phyloP scores from a whole-genome alignment of 306 rosid genomes.

The Ceratonia siliqua region DNA sequence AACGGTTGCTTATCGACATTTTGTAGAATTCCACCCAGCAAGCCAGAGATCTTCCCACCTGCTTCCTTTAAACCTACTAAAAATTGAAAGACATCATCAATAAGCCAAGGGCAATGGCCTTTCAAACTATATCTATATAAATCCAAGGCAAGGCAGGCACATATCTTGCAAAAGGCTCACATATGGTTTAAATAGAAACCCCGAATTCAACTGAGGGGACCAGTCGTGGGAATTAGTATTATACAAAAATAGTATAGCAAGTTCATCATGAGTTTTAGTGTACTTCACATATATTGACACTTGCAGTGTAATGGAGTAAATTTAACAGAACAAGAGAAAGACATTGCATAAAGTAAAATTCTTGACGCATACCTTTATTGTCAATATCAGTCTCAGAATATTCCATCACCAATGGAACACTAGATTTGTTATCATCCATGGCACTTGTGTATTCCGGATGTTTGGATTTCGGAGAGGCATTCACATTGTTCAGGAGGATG shows the following conservation, averaged over 20 bases:
- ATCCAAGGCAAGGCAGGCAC: not conserved
- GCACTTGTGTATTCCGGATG: constrained; percentile 23
- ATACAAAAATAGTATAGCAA: not conserved
- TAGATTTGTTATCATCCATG: constrained; percentile 26
- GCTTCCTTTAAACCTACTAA: constrained; percentile 43
- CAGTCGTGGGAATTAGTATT: not conserved
- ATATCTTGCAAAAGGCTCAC: not conserved
- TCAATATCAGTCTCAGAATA: constrained; percentile 19
- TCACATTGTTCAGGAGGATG: constrained; percentile 19
- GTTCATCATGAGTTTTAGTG: not conserved
- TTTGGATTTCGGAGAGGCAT: constrained; percentile 18
- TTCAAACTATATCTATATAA: not conserved
- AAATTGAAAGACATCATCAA: constrained; percentile 33
- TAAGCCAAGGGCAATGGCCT: not conserved
- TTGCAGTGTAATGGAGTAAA: not conserved
- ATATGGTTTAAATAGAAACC: not conserved
- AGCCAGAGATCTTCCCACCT: constrained; percentile 41
- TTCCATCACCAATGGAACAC: constrained; percentile 21
- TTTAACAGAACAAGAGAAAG: constrained; percentile 14
- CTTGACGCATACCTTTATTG: constrained; percentile 32
- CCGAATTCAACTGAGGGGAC: not conserved
- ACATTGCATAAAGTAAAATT: not conserved
- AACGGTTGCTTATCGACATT: constrained; percentile 46
- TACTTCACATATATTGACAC: not conserved
- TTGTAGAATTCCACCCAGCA: constrained; percentile 47